A percentile compares a stretch with the other conserved stretches of the same genome.
Conservation (phyloP, 345 rosid genomes). For the Acer saccharum region DNA sequence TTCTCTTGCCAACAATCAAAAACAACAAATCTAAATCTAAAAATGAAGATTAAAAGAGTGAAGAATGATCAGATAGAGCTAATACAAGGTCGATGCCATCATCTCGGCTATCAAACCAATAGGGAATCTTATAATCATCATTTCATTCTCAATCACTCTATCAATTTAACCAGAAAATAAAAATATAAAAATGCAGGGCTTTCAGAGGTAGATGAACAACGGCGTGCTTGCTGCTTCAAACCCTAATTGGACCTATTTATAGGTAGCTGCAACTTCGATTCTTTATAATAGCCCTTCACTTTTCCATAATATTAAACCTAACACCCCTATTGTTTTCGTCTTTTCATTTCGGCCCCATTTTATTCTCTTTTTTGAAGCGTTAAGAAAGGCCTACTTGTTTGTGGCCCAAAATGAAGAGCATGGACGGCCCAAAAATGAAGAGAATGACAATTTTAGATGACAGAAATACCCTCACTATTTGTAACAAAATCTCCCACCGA, state of each 20-base stretch:
- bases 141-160: conserved; percentile 27
- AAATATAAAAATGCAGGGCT: too few relatives aligned
- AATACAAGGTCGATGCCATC: conserved; percentile 47
- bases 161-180: not conserved
- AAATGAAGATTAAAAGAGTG: not conserved
- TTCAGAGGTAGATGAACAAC: not conserved
- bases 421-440: not conserved
- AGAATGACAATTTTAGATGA: not conserved
- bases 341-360: not conserved
- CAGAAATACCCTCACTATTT: not conserved
- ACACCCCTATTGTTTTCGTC: not conserved
- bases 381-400: not conserved
- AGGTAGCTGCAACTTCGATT: not conserved
- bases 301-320: not conserved
- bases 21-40: too few relatives aligned
- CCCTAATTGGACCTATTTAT: conserved; percentile 14
- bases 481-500: not conserved
- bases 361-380: too few relatives aligned
- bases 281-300: not conserved
- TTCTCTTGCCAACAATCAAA: conserved; percentile 5
- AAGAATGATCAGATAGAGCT: conserved; percentile 52
- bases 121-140: conserved; percentile 46
- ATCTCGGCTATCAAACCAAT: conserved; percentile 59
- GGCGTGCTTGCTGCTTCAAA: not conserved
- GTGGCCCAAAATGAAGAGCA: not conserved